Evolutionary conservation across 306 rosid genomes (phyloP).

Genomic region (Luffa acutangula): DNA sequence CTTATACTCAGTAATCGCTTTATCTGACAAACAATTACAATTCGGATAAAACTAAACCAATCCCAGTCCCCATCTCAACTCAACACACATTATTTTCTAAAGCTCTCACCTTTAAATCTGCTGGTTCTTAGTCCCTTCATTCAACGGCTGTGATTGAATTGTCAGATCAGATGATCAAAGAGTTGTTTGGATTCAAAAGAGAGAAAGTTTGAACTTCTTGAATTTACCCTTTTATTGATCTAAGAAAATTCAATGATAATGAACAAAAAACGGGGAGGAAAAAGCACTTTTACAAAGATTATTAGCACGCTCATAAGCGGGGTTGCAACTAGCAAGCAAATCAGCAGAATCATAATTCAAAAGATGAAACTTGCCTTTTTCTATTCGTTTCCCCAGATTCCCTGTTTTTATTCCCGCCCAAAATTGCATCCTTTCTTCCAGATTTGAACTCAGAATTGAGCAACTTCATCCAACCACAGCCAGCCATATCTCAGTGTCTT

Average conservation of each 20-base stretch:
- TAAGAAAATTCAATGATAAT: constrained; percentile 7
- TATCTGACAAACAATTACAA: background rate
- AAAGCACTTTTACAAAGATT: constrained; percentile 3
- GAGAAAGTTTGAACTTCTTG: background rate
- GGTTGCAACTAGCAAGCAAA: background rate
- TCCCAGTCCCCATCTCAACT: background rate
- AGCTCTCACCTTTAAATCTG: background rate
- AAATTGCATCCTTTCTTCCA: background rate
- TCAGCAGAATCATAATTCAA: background rate
- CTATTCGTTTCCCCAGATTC: background rate
- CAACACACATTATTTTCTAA: background rate
- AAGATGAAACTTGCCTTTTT: background rate
- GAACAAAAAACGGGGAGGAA: background rate
- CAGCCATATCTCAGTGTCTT: background rate
- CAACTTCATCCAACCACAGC: background rate
- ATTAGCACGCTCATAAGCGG: background rate
- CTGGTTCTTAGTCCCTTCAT: background rate
- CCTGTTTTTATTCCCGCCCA: background rate
- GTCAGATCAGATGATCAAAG: background rate
- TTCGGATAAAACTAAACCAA: background rate
- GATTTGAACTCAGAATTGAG: constrained; percentile 9
- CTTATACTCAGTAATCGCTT: background rate
- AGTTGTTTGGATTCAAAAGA: background rate
- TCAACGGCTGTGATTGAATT: background rate
- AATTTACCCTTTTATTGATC: constrained; percentile 1